Conservation (phyloP, 345 rosid species). For the Corchorus olitorius region DNA sequence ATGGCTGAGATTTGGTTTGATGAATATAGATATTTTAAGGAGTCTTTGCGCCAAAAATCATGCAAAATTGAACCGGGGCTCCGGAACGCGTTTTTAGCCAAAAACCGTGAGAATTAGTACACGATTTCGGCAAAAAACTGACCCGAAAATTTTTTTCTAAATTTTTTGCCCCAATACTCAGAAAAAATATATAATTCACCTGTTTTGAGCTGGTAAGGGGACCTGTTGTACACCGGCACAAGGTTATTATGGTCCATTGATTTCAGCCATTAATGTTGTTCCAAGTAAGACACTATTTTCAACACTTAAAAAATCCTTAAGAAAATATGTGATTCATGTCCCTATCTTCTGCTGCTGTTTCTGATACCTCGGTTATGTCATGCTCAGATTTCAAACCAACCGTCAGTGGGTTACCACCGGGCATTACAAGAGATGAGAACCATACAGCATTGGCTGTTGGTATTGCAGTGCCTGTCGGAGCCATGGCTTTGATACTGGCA, state of each 20-base stretch:
- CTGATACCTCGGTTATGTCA: not conserved
- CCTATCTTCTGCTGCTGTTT: not conserved
- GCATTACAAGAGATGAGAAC: conserved; percentile 17
- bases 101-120: too few relatives aligned
- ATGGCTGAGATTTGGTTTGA: too few relatives aligned
- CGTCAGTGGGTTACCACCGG: not conserved
- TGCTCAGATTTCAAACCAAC: conserved; percentile 28
- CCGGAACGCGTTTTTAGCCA: too few relatives aligned
- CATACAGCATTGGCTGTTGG: conserved; percentile 30
- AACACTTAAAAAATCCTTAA: not conserved
- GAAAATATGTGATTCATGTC: not conserved
- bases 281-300: not conserved
- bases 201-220: too few relatives aligned
- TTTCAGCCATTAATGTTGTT: conserved; percentile 31
- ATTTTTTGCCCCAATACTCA: too few relatives aligned
- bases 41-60: too few relatives aligned
- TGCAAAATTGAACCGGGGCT: too few relatives aligned
- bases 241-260: conserved; percentile 59
- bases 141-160: too few relatives aligned
- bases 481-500: conserved; percentile 12
- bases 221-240: conserved; percentile 47
- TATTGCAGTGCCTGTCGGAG: conserved; percentile 21
- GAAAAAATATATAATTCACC: too few relatives aligned
- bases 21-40: too few relatives aligned
- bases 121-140: too few relatives aligned